Percentiles rank a stretch among this genome's conserved stretches.
These are phyloP conservation scores for Leonotis leonurus DNA, from an alignment of 257 asterid species.

Conservation along the genomic window DNA sequence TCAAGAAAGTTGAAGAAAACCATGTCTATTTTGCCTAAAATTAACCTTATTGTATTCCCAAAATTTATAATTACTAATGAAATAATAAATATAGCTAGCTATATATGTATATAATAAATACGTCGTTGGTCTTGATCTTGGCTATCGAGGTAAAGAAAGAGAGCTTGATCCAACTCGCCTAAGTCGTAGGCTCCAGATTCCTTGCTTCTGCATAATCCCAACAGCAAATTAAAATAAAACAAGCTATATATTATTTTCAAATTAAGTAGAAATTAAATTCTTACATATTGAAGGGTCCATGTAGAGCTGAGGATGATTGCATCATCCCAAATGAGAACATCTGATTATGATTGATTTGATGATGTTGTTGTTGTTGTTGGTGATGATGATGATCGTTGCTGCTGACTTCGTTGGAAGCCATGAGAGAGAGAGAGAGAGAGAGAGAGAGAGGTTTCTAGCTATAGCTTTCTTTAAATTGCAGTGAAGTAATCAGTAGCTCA, in stretches of 20 bases:
- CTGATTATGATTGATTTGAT: conserved; percentile 28
- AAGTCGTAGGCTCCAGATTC: conserved; percentile 53
- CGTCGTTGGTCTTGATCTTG: conserved; percentile 61
- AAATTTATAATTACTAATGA: too few relatives aligned
- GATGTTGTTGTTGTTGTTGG: not conserved
- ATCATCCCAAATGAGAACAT: conserved; percentile 47
- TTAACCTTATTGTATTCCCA: too few relatives aligned
- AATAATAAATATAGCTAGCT: too few relatives aligned
- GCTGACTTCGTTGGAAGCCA: conserved; percentile 23
- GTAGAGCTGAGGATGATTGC: conserved; percentile 33
- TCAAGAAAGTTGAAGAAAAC: conserved; percentile 11
- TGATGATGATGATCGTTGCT: not conserved
- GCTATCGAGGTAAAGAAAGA: conserved; percentile 46
- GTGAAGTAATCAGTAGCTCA: not conserved
- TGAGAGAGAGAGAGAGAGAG: conserved; percentile 11
- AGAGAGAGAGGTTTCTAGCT: not conserved
- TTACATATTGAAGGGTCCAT: conserved; percentile 39
- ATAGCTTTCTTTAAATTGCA: too few relatives aligned
- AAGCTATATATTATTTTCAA: too few relatives aligned
- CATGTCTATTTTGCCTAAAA: not conserved
- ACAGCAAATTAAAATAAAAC: not conserved
- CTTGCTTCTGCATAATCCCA: conserved; percentile 36
- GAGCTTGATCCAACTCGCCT: conserved; percentile 71
- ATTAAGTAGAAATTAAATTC: not conserved
- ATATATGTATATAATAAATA: not conserved